Base-by-base conservation (phyloP, 1,139 yeast genomes). In the Taphrina sp. region DNA sequence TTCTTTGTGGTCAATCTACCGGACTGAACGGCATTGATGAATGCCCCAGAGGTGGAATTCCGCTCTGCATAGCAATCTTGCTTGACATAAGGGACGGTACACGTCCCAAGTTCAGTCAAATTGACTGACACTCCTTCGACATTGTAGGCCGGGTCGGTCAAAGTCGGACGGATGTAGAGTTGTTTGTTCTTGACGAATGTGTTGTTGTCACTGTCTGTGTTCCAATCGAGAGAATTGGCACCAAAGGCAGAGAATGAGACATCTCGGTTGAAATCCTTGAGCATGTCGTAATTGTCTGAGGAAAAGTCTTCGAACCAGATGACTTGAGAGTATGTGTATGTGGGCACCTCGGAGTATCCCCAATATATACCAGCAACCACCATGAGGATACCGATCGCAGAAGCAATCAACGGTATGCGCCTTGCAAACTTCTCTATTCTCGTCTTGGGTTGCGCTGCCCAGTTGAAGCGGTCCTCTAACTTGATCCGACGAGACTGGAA, bases 1-100 rank as follows among this genome's bases (percentile, higher is more conserved):
- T 57, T 52, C 19, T 52, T 38, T 20, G 62, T 59, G 22, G 60
- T 56, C 38, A 60, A 43, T 3, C 61, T 56, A 1, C 61, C 62
- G 14, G 62, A 60, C 33, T 38, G 56, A 34, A 60, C 55, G 10
- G 62, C 61, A n/a, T 60, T 60, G 35, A 60, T 49, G 59, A 60
- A 59, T 22, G 19, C 20, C 5, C 51, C 51, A 8, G 24, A 14
- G 10, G 61, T 29, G 7, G 53, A 20, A 46, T 60, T 60, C 5
- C 60, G 52, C 38, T 26, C 24, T 20, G 60, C 42, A 20, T 56
- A 53, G 46, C 62, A 60, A 24, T 52, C 58, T 14, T 33, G 2
- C n/a, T 17, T 16, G 29, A 57, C 33, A 24, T 52, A 39, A 2
- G 34, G 29, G 12, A 20, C 36, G n/a, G 62, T 45, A 39, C 62